These are phyloP conservation scores for Ilyonectria robusta DNA, from an alignment of 2,329 filamentous ascomycete species.

Conservation along the genomic window DNA sequence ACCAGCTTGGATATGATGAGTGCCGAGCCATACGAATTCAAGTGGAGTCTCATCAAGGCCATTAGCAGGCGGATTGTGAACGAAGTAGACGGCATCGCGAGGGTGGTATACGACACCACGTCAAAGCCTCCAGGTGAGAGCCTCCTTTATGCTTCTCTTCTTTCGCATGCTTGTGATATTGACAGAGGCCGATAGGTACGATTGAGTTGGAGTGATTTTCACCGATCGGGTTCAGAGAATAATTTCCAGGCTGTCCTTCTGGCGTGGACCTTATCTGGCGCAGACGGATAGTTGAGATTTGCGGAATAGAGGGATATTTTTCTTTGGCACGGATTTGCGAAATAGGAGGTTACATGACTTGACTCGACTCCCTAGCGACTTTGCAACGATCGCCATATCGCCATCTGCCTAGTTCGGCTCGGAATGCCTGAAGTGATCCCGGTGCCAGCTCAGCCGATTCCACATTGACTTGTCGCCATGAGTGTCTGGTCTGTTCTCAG, in stretches of 20 bases:
- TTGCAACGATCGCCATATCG: too few species aligned
- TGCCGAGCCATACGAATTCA: constrained; percentile 75
- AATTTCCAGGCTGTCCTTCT: constrained; percentile 3
- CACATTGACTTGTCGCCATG: too few species aligned
- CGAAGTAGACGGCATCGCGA: constrained; percentile 29
- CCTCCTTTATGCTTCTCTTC: constrained; percentile 8
- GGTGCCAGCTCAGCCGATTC: too few species aligned
- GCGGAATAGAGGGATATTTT: too few species aligned
- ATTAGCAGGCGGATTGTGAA: constrained; percentile 31
- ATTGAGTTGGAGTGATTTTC: constrained; percentile 24
- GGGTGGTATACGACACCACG: constrained; percentile 31
- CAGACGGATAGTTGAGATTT: too few species aligned
- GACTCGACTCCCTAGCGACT: too few species aligned
- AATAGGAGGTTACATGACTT: too few species aligned
- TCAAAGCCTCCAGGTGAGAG: constrained; percentile 30
- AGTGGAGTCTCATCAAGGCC: constrained; percentile 26
- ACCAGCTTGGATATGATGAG: constrained; percentile 73
- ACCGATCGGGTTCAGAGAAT: constrained; percentile 15
- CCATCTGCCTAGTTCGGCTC: too few species aligned
- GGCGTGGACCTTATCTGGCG: too few species aligned
- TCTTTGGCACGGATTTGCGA: too few species aligned
- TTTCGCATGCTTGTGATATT: constrained; percentile 14
- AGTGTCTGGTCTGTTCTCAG: too few species aligned
- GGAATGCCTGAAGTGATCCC: too few species aligned
- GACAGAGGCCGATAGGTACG: constrained; percentile 16